Base-by-base conservation (phyloP, 192 early-diverging fungal species). In the Entomortierella lignicola region DNA sequence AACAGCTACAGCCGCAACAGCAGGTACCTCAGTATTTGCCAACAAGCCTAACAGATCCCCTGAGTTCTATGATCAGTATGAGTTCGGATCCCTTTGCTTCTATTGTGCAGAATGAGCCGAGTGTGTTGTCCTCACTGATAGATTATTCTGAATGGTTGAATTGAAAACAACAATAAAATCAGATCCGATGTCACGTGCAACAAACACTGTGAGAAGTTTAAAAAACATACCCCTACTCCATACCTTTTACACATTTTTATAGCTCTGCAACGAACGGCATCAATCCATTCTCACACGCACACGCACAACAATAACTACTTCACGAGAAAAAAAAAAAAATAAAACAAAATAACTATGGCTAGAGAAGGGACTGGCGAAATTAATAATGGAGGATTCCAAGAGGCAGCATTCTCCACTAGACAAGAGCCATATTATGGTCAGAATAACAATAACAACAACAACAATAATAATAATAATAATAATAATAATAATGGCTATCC, bases 141-240 rank as follows among this genome's bases (percentile, higher is more conserved):
- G 75, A 79, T 20, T 79, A 79, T 23, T 79, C 75, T 5, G 75
- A 79, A 26, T 79, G 75, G 75, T 50, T 79, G 47, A 79, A 79
- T 52, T 13, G 75, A 79, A 29, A 66, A 41, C 47, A 67, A 42
- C 32, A 57, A 23, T 12, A 50, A 21, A n/a, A 25, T 55, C 27
- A 26, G 12, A 31, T 26, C 12, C 23, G 8, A 23, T 51, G 17
- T 13, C 23, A 17, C 2, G 27, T 51, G 11, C 3, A n/a, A 67
- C 21, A 37, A 25, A 5, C 2, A 23, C 13, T 53, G 10, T 55
- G 15, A 32, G 26, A 31, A 34, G 13, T 8, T 29, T n/a, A 20
- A 65, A 27, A 55, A 23, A 65, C 23, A 26, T 8, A 65, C 12
- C n/a, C n/a, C n/a, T n/a, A n/a, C n/a, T n/a, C n/a, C n/a, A n/a